phyloP scores from a whole-genome alignment of 2,329 filamentous ascomycete genomes.

The Microcyclosporella mali region DNA sequence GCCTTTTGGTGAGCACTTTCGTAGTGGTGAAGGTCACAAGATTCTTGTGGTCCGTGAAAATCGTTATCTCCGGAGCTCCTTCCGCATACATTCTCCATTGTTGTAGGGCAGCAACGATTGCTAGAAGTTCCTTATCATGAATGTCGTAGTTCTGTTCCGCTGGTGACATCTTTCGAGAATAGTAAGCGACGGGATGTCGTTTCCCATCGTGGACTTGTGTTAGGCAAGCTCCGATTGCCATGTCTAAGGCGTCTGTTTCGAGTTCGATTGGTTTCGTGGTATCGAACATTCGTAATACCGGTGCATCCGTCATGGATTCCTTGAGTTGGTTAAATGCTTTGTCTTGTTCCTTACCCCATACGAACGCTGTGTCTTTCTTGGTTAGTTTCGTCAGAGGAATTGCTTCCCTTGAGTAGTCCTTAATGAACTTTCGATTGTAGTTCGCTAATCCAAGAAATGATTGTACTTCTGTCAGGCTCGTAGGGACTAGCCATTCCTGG shows the following conservation, averaged over 20 bases:
- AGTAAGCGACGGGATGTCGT: slow-evolving; percentile 2
- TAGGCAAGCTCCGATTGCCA: background rate
- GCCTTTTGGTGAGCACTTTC: slow-evolving; percentile 26
- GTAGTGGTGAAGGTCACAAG: slow-evolving; percentile 29
- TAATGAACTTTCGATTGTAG: slow-evolving; percentile 2
- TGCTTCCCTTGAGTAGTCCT: background rate
- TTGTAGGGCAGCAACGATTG: slow-evolving; percentile 28
- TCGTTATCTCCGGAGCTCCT: slow-evolving; percentile 9
- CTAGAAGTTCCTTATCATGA: slow-evolving; percentile 24
- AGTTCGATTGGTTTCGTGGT: background rate
- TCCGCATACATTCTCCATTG: slow-evolving; percentile 24
- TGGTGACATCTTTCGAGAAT: slow-evolving; percentile 9
- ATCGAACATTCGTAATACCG: slow-evolving; percentile 1
- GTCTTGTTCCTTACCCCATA: background rate
- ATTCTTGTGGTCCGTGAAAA: slow-evolving; percentile 29
- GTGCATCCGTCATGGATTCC: background rate
- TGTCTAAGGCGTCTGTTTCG: slow-evolving; percentile 2
- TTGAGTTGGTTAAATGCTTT: slow-evolving; percentile 2
- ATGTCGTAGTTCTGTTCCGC: slow-evolving; percentile 12
- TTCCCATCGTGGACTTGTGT: background rate
- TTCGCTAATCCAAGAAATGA: slow-evolving; percentile 5
- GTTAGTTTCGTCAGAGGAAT: background rate
- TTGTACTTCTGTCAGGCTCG: slow-evolving; percentile 4
- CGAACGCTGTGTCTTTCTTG: background rate
- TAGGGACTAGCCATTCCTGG: background rate